These are phyloP conservation scores for Westerdykella ornata DNA, from an alignment of 2,329 filamentous ascomycete species.

Conservation along the genomic window DNA sequence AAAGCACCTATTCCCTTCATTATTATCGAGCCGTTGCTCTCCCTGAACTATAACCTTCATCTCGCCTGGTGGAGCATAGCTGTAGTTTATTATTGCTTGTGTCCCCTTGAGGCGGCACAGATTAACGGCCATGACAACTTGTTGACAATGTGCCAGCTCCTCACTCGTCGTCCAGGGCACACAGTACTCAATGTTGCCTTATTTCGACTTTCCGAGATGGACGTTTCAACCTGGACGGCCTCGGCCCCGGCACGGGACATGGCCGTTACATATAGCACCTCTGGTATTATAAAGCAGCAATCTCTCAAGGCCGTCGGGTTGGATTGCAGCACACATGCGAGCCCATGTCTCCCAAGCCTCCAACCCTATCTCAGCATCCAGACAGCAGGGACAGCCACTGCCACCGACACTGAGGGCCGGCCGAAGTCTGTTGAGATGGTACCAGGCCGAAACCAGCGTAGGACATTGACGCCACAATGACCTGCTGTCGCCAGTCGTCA, in stretches of 20 bases:
- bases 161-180: not conserved
- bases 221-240: not conserved
- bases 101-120: constrained; percentile 10
- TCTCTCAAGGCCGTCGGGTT: too few relatives aligned
- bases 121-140: constrained; percentile 13
- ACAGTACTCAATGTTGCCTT: not conserved
- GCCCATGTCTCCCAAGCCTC: too few relatives aligned
- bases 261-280: not conserved
- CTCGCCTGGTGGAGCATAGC: constrained; percentile 9
- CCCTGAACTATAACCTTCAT: constrained; percentile 8
- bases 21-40: constrained; percentile 10
- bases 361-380: too few relatives aligned
- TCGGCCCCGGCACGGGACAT: not conserved
- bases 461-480: too few relatives aligned
- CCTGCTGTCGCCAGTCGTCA: too few relatives aligned
- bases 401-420: too few relatives aligned
- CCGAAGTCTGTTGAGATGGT: too few relatives aligned
- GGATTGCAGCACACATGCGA: too few relatives aligned
- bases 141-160: not conserved
- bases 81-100: constrained; percentile 6
- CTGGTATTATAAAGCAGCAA: too few relatives aligned
- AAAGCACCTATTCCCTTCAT: not conserved
- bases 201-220: not conserved
- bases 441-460: too few relatives aligned
- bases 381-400: too few relatives aligned